These are phyloP conservation scores for Trichoderma cornu-damae DNA, from an alignment of 2,329 filamentous ascomycete genomes.

Conservation along the genomic window DNA sequence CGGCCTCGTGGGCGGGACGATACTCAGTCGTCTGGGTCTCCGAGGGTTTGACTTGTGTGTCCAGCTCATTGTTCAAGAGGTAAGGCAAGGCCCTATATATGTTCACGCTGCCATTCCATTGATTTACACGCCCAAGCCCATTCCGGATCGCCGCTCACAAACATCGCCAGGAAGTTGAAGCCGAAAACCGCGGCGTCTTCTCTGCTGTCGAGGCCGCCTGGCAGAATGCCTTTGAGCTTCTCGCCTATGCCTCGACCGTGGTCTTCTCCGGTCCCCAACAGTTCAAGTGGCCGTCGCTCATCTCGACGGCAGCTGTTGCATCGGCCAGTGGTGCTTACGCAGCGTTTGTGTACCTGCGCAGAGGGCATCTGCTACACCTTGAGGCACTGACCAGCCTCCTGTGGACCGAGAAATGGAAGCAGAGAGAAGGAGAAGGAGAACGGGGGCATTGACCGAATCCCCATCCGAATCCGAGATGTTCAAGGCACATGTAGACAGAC, in stretches of 20 bases:
- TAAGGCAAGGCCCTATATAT: slow-evolving; percentile 31
- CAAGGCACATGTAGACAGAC: too few species aligned
- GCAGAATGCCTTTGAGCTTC: slow-evolving; percentile 66
- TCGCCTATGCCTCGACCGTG: slow-evolving; percentile 62
- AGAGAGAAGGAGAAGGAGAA: not conserved
- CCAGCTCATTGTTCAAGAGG: slow-evolving; percentile 58
- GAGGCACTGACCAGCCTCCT: not conserved
- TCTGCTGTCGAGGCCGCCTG: slow-evolving; percentile 62
- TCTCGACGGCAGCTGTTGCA: slow-evolving; percentile 29
- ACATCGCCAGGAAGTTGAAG: slow-evolving; percentile 46
- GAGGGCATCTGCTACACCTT: slow-evolving; percentile 15
- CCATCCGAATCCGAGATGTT: not conserved
- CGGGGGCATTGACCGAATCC: not conserved
- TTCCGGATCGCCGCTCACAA: not conserved
- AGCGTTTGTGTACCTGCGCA: slow-evolving; percentile 4
- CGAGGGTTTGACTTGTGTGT: slow-evolving; percentile 58
- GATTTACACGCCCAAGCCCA: too few species aligned
- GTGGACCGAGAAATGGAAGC: not conserved
- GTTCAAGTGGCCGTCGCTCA: slow-evolving; percentile 58
- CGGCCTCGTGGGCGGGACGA: slow-evolving; percentile 46
- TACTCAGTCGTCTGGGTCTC: slow-evolving; percentile 54
- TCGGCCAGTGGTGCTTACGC: slow-evolving; percentile 9
- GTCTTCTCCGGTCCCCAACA: slow-evolving; percentile 57
- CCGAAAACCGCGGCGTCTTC: slow-evolving; percentile 58
- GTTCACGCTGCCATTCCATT: too few species aligned